A percentile compares a stretch with the other conserved stretches of the same genome.
Evolutionary conservation across 345 rosid species (phyloP).

Genomic region (Linum lewisii): DNA sequence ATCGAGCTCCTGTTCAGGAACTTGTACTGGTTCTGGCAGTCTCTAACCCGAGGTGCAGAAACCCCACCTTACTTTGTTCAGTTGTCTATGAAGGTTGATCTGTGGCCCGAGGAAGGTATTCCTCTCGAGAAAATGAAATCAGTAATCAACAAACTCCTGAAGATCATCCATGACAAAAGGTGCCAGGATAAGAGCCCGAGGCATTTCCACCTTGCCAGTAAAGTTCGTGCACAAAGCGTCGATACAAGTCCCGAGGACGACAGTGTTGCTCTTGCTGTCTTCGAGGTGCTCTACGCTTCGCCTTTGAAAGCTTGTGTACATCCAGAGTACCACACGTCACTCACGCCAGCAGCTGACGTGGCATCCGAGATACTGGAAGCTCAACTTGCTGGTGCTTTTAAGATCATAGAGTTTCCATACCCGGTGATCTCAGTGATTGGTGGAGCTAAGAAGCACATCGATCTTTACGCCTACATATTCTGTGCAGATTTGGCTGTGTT

Average conservation of each 20-base stretch:
- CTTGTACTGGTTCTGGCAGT: slow-evolving; percentile 27
- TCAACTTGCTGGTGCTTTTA: slow-evolving; percentile 18
- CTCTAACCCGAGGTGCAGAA: slow-evolving; percentile 32
- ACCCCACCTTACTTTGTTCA: slow-evolving; percentile 40
- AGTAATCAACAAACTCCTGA: slow-evolving; percentile 28
- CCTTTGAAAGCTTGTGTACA: slow-evolving; percentile 17
- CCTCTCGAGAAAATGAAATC: slow-evolving; percentile 34
- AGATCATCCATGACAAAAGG: slow-evolving; percentile 22
- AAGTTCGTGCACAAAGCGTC: slow-evolving; percentile 32
- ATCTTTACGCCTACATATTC: slow-evolving; percentile 37
- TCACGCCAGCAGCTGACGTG: slow-evolving; percentile 43
- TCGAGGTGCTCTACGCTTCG: slow-evolving; percentile 35
- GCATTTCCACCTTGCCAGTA: slow-evolving; percentile 20
- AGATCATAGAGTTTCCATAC: slow-evolving; percentile 28
- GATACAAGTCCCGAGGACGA: slow-evolving; percentile 32
- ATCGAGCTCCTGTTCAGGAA: slow-evolving; percentile 10
- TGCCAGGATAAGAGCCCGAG: slow-evolving; percentile 18
- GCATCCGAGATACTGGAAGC: slow-evolving; percentile 32
- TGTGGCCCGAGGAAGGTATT: slow-evolving; percentile 38
- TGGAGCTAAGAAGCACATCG: slow-evolving; percentile 35
- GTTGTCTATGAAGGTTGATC: slow-evolving; percentile 31
- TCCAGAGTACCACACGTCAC: slow-evolving; percentile 18
- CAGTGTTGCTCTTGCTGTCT: slow-evolving; percentile 29
- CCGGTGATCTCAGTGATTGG: slow-evolving; percentile 34
- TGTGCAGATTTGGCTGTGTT: slow-evolving; percentile 40